Conservation (phyloP, 345 rosid genomes). For the Syzygium grande region DNA sequence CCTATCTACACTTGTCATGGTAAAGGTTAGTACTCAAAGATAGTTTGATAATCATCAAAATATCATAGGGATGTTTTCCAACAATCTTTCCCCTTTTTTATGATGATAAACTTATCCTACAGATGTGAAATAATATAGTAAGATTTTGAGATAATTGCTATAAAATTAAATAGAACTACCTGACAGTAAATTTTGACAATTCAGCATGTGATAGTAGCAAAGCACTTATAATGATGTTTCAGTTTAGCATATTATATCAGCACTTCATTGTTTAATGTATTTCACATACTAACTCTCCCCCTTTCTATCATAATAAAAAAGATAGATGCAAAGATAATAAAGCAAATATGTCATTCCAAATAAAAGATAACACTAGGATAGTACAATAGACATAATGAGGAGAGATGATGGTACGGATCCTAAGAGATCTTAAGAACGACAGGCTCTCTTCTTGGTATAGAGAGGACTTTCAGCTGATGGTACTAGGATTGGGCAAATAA, state of each 20-base stretch:
- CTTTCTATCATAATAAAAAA: background rate
- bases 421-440: background rate
- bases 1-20: background rate
- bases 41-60: background rate
- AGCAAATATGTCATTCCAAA: background rate
- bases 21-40: background rate
- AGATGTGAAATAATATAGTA: background rate
- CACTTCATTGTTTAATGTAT: background rate
- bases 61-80: background rate
- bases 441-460: background rate
- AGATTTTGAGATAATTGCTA: too few species aligned
- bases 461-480: background rate
- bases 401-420: background rate
- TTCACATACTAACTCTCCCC: background rate
- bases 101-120: background rate
- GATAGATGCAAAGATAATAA: background rate
- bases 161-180: background rate
- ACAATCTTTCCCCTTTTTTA: background rate
- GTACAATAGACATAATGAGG: too few species aligned
- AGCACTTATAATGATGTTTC: background rate
- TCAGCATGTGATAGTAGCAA: background rate
- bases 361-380: background rate
- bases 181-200: too few species aligned
- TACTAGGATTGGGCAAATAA: background rate
- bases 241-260: background rate